These are phyloP conservation scores for Solanum gracilifrons DNA, from an alignment of 257 asterid genomes.

Conservation along the genomic window DNA sequence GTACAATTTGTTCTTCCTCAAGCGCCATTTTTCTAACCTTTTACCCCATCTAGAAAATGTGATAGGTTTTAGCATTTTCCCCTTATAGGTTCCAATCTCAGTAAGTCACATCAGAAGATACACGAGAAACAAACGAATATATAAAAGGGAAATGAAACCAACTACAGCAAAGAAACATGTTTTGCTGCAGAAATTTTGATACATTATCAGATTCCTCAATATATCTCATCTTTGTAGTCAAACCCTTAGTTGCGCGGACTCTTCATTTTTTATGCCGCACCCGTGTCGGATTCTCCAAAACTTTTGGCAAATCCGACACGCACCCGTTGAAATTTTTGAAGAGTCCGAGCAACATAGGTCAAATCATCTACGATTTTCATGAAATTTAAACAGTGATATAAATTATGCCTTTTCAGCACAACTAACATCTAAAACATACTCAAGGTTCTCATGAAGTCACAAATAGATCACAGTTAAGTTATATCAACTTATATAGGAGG, in stretches of 20 bases:
- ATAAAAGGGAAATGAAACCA: not conserved
- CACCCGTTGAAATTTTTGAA: too few species aligned
- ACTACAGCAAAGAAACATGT: not conserved
- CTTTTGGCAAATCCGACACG: too few species aligned
- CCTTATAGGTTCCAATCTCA: not conserved
- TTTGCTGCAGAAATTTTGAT: not conserved
- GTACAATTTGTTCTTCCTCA: not conserved
- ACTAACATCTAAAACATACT: not conserved
- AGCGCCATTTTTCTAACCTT: not conserved
- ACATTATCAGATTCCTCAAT: not conserved
- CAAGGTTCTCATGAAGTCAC: not conserved
- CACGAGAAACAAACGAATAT: not conserved
- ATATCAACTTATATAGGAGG: not conserved
- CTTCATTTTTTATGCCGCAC: too few species aligned
- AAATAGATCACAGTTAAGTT: not conserved
- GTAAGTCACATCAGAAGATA: not conserved
- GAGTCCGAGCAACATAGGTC: too few species aligned
- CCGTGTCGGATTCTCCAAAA: too few species aligned
- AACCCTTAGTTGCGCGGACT: not conserved
- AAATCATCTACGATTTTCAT: not conserved
- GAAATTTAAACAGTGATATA: not conserved
- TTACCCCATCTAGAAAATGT: not conserved
- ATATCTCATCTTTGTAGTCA: not conserved
- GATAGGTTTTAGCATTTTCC: not conserved
- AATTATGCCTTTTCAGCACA: not conserved